Conservation (phyloP, 768 basidiomycete species). For the Kwoniella pini region DNA sequence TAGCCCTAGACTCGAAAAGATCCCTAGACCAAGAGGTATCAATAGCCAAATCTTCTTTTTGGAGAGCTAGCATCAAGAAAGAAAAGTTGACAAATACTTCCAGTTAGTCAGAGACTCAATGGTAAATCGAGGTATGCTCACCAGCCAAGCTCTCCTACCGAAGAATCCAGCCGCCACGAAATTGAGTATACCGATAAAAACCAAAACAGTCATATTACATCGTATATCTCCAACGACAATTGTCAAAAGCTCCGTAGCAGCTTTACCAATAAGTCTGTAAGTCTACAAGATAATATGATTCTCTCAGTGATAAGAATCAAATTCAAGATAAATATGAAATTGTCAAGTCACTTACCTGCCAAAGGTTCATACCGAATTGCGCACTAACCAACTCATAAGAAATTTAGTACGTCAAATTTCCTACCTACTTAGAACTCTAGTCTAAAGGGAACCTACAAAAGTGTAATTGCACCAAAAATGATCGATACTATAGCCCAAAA, state of each 20-base stretch:
- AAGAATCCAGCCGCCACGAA: conserved; percentile 19
- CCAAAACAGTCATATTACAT: conserved; percentile 16
- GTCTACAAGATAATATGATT: background rate
- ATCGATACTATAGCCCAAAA: conserved; percentile 9
- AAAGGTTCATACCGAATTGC: conserved; percentile 18
- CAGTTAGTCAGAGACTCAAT: too few relatives aligned
- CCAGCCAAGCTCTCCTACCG: conserved; percentile 21
- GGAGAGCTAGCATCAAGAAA: too few relatives aligned
- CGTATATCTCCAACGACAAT: conserved; percentile 10
- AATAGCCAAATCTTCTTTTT: conserved; percentile 16
- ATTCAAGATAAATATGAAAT: too few relatives aligned
- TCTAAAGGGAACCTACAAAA: conserved; percentile 6
- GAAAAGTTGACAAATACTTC: too few relatives aligned
- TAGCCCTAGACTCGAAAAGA: conserved; percentile 17
- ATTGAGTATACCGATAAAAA: conserved; percentile 17
- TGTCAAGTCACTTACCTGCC: conserved; percentile 15
- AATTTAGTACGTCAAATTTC: too few relatives aligned
- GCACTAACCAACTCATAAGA: too few relatives aligned
- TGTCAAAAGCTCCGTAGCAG: conserved; percentile 5
- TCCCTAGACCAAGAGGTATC: conserved; percentile 12
- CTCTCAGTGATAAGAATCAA: background rate
- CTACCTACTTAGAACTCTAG: too few relatives aligned
- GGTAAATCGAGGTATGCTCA: too few relatives aligned
- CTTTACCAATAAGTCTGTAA: conserved; percentile 18
- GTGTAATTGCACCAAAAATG: conserved; percentile 3